Base-by-base conservation (phyloP, 495 filamentous ascomycete species). In the Xylaria acuta region DNA sequence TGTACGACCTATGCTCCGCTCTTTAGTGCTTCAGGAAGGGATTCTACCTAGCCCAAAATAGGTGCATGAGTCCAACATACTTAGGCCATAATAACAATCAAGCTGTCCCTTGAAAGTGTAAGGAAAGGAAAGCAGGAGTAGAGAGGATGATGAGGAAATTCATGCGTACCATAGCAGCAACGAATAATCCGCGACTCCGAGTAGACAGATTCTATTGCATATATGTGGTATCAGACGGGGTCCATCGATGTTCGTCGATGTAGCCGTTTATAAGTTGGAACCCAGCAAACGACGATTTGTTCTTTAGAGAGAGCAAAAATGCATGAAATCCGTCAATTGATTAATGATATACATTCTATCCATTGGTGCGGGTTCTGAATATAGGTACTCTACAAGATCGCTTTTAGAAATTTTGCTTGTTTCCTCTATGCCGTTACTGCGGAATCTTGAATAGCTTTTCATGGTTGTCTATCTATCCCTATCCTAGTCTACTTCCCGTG, bases 301-400 rank as follows among this genome's bases (percentile, higher is more conserved):
- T 36, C 64, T 56, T 67, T 67, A 67, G 65, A 67, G 36, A 67
- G 65, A 67, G 65, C 49, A 54, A 40, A 56, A 51, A n/a, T 36
- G 34, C 45, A 67, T 22, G 7, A 25, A 38, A 34, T 38, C 32
- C 53, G 32, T 30, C 32, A 51, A 36, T 53, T 38, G 18, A 36
- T 38, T 47, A 32, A 38, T 51, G 30, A 36, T n/a, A 60, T 60
- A 2, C 27, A 54, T 54, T 38, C 18, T 2, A 6, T 58, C 5
- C 16, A 14, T 12, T 22, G 2, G 20, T 60, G 58, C 58, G 18
- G 18, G 8, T 60, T 38, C 6, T 40, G 14, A 56, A 56, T 56
- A n/a, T n/a, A n/a, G n/a, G n/a, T 27, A 32, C 0, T 8, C n/a
- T n/a, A 47, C 51, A n/a, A 49, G 18, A 49, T 49, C 45, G 8